Conservation (phyloP, 768 basidiomycete genomes). For the Austroboletus eburneus region DNA sequence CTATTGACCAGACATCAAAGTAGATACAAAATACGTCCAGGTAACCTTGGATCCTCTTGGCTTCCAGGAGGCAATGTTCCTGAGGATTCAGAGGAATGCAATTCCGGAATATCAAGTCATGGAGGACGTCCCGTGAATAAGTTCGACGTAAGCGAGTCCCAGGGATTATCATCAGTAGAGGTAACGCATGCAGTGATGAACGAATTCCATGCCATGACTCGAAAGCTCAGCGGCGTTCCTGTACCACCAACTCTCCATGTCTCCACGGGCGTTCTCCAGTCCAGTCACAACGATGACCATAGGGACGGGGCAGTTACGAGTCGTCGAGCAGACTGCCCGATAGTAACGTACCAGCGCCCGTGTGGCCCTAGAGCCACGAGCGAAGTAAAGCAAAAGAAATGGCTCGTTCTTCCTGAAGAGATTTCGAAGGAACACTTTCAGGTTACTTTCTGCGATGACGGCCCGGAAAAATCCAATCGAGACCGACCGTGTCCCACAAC, state of each 20-base stretch:
- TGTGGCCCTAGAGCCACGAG: conserved; percentile 38
- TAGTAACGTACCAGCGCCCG: conserved; percentile 39
- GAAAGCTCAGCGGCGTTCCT: too few relatives aligned
- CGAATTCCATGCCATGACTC: too few relatives aligned
- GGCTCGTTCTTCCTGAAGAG: conserved; percentile 33
- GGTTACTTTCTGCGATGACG: conserved; percentile 22
- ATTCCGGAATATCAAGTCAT: conserved; percentile 22
- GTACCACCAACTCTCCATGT: conserved; percentile 36
- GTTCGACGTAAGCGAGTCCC: conserved; percentile 20
- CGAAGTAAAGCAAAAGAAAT: conserved; percentile 38
- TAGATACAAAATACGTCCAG: conserved; percentile 15
- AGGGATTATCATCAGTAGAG: conserved; percentile 23
- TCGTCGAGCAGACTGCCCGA: conserved; percentile 28
- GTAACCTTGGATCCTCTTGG: neutral
- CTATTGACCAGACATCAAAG: conserved; percentile 1
- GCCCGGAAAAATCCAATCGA: conserved; percentile 22
- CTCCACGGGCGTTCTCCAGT: conserved; percentile 31
- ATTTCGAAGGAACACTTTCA: conserved; percentile 31
- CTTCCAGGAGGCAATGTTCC: neutral
- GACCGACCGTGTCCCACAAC: too few relatives aligned
- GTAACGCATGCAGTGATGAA: too few relatives aligned
- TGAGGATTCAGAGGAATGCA: conserved; percentile 2
- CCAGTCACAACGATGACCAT: conserved; percentile 38
- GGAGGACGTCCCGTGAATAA: conserved; percentile 22
- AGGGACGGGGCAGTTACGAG: conserved; percentile 30